Evolutionary conservation across 2,329 filamentous ascomycete species (phyloP).

Genomic region (Coniochaeta sp.): DNA sequence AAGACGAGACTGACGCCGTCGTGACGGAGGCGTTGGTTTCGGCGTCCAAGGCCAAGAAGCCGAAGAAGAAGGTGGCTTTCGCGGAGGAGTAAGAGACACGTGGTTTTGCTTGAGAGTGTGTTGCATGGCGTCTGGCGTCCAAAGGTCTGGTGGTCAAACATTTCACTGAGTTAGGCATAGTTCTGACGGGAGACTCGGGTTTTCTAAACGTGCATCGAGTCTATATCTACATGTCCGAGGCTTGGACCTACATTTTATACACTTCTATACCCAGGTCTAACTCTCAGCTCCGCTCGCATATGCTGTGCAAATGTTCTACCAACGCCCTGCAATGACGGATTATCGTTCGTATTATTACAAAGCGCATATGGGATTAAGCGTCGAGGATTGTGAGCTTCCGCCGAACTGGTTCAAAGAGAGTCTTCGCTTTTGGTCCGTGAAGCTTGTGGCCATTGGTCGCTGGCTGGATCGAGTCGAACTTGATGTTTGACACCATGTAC

Average conservation of each 20-base stretch:
- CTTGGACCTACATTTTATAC: no score
- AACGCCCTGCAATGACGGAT: no score
- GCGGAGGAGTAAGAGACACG: conserved; percentile 34
- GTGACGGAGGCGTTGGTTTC: conserved; percentile 37
- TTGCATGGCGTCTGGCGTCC: conserved; percentile 21
- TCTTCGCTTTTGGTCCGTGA: conserved; percentile 30
- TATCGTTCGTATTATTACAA: no score
- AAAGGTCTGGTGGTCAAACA: background rate
- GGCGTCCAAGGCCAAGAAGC: conserved; percentile 50
- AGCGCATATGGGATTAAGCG: background rate
- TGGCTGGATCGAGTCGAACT: conserved; percentile 46
- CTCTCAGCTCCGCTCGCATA: no score
- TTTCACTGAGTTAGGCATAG: background rate
- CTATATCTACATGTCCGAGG: no score
- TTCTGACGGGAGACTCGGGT: background rate
- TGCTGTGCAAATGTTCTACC: no score
- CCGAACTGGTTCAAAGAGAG: conserved; percentile 57
- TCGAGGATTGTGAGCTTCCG: conserved; percentile 54
- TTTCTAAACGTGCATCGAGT: background rate
- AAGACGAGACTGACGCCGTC: conserved; percentile 31
- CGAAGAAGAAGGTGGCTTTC: conserved; percentile 78
- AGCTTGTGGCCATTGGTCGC: conserved; percentile 21
- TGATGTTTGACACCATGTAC: conserved; percentile 50
- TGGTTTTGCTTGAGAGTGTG: no score
- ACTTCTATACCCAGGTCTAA: no score